Evolutionary conservation across 169 alveolate species (phyloP), one percentile per base, ranked within the genome.

Genomic region (Cryptosporidium tyzzeri): DNA sequence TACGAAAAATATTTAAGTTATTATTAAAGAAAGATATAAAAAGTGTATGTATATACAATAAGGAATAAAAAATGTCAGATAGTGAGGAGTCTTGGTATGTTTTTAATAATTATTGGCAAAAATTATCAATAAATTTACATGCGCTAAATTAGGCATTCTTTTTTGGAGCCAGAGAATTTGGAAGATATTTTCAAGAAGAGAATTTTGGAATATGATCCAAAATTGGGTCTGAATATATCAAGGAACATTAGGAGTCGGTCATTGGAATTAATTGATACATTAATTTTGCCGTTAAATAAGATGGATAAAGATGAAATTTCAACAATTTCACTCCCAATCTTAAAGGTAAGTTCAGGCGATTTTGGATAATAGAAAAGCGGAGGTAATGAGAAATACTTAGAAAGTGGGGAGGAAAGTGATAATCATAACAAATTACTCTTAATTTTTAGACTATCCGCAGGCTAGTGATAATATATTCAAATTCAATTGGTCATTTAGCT

Each of bases 41-140:
- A 29, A 41, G 48, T 41, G 48, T 21, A 16, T 55, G 1, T 16
- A 21, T n/a, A 21, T 55, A 26, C 3, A 26, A 1, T 7, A 71
- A 10, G 26, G 4, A 14, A 10, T n/a, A 21, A 3, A 80, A 61
- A 65, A 45, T 21, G 21, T 80, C 89, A 23, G 89, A 80, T 5
- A 65, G 89, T 23, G 89, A 80, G 7, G 89, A 62, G 4, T 62
- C 89, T 23, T 80, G 89, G 89, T 80, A 80, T 10, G 89, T 65
- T 80, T 55, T 26, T 55, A 10, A 14, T 48, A 45, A 14, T 14
- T 45, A 1, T 14, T 41, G 16, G 12, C 10, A 41, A 41, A 41
- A 41, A 41, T 41, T 41, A 41, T 41, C 48, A 9, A 41, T 39
- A 7, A 0, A 45, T 48, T 48, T 48, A 48, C 48, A 41, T 29